Conservation (phyloP, 352 stramenopile species). For the Phytopythium mirpurense region DNA sequence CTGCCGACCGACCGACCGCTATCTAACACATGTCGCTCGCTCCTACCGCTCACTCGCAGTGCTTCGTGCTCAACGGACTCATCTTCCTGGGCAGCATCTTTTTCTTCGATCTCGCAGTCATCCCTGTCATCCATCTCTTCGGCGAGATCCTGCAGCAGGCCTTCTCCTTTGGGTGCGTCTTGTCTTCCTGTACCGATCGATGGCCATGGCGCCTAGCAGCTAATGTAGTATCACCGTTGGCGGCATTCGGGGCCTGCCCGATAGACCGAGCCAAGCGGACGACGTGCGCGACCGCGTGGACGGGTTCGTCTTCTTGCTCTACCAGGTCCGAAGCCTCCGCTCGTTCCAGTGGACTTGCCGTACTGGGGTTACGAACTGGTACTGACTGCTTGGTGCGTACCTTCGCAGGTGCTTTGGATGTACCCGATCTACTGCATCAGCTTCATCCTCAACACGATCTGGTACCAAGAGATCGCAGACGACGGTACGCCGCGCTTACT, state of each 20-base stretch:
- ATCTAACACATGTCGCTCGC: too few relatives aligned
- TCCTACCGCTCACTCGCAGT: constrained; percentile 22
- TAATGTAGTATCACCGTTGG: too few relatives aligned
- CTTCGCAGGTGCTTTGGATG: constrained; percentile 79
- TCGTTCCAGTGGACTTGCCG: neutral
- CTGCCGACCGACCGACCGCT: too few relatives aligned
- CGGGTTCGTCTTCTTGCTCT: constrained; percentile 82
- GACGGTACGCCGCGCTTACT: constrained; percentile 45
- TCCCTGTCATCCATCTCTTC: constrained; percentile 86
- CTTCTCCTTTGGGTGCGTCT: constrained; percentile 51
- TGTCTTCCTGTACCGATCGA: too few relatives aligned
- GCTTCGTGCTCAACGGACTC: constrained; percentile 85
- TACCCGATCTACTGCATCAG: constrained; percentile 91
- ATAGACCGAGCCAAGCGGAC: constrained; percentile 48
- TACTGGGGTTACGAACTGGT: neutral
- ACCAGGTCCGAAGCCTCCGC: constrained; percentile 37
- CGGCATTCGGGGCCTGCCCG: too few relatives aligned
- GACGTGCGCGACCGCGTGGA: constrained; percentile 75
- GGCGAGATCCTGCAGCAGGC: constrained; percentile 71
- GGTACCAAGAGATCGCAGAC: constrained; percentile 88
- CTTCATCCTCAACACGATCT: constrained; percentile 90
- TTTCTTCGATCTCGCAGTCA: constrained; percentile 83
- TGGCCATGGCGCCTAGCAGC: too few relatives aligned
- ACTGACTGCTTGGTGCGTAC: too few relatives aligned
- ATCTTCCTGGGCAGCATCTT: constrained; percentile 89